phyloP scores from a whole-genome alignment of 768 basidiomycete genomes.

The Russula griseocarnosa region DNA sequence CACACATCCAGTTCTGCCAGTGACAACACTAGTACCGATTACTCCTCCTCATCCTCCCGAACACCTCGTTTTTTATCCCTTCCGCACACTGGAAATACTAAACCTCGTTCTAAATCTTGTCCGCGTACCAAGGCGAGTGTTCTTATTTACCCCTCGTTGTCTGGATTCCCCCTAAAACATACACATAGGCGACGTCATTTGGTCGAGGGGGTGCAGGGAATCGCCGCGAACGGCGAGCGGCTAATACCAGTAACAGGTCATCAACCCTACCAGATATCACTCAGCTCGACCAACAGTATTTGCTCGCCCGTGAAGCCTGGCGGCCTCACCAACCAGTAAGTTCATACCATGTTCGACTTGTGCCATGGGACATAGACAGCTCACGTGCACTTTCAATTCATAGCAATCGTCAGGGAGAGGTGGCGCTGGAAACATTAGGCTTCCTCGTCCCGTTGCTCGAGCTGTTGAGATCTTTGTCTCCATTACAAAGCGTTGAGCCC shows the following conservation, averaged over 20 bases:
- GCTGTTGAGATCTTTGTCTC: neutral
- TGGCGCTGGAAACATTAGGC: slow-evolving; percentile 12
- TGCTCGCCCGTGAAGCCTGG: neutral
- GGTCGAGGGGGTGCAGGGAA: slow-evolving; percentile 26
- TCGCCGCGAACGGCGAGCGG: neutral
- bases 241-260: too few relatives aligned
- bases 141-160: neutral
- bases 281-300: neutral
- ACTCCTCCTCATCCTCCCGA: neutral
- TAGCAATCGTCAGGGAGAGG: slow-evolving; percentile 19
- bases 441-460: neutral
- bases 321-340: neutral
- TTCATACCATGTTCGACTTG: neutral
- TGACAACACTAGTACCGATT: neutral
- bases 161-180: neutral
- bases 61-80: too few relatives aligned
- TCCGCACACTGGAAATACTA: neutral
- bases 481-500: neutral
- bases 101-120: neutral
- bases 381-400: slow-evolving; percentile 1
- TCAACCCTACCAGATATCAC: neutral
- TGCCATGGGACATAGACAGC: neutral
- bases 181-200: slow-evolving; percentile 3
- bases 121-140: neutral
- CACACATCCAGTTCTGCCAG: neutral